Evolutionary conservation across 2,329 filamentous ascomycete genomes (phyloP).

Genomic region (Colletotrichum sp.): DNA sequence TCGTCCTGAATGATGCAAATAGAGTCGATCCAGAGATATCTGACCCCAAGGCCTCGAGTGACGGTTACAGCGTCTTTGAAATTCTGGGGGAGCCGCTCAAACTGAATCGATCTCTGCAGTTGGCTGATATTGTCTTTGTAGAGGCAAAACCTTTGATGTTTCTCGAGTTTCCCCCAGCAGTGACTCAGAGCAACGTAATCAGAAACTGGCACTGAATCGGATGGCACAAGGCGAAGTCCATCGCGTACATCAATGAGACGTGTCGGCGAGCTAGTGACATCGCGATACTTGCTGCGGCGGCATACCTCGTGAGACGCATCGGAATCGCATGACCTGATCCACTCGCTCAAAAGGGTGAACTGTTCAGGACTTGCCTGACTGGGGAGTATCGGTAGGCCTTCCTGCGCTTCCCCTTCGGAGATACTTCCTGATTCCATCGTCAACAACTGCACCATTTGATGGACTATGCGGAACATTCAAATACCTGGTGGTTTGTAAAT

Average conservation of each 20-base stretch:
- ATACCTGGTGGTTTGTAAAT: neutral
- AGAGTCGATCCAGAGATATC: slow-evolving; percentile 25
- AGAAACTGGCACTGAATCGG: neutral
- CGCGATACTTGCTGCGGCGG: neutral
- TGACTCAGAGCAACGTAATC: slow-evolving; percentile 24
- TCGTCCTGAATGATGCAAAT: slow-evolving; percentile 26
- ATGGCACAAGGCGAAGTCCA: neutral
- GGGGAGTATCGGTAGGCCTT: neutral
- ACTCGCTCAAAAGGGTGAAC: neutral
- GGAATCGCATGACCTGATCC: neutral
- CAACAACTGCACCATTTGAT: neutral
- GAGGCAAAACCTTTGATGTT: neutral
- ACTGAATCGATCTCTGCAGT: neutral
- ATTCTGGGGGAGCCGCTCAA: slow-evolving; percentile 9
- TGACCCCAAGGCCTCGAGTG: slow-evolving; percentile 17
- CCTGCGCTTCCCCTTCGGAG: neutral
- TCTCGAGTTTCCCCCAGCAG: slow-evolving; percentile 20
- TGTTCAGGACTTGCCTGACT: neutral
- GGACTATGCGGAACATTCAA: neutral
- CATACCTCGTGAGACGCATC: neutral
- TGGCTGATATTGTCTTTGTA: neutral
- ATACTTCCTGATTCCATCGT: neutral
- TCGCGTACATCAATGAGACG: neutral
- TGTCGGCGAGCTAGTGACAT: neutral
- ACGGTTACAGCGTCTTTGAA: slow-evolving; percentile 19